These are phyloP conservation scores for Chlorella sp. DNA, from an alignment of 139 green algal species.

Conservation along the genomic window DNA sequence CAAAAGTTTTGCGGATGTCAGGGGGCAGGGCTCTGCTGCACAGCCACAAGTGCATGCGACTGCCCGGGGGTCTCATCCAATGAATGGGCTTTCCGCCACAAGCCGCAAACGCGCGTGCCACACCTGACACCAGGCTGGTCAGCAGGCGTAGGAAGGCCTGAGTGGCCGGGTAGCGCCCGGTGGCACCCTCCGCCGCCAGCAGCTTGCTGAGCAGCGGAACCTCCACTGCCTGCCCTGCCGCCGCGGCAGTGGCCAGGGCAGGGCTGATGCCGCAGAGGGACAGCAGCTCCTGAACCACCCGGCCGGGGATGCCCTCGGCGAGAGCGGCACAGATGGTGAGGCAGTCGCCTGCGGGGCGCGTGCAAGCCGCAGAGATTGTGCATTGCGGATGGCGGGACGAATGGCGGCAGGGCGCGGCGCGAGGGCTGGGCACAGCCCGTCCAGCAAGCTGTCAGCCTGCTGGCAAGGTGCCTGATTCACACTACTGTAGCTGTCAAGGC, in stretches of 20 bases:
- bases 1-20: too few species aligned
- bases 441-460: too few species aligned
- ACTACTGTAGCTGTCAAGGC: too few species aligned
- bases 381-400: too few species aligned
- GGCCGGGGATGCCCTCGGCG: slow-evolving; percentile 19
- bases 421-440: too few species aligned
- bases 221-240: background rate
- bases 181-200: slow-evolving; percentile 39
- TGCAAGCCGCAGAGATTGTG: too few species aligned
- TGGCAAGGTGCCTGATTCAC: too few species aligned
- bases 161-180: slow-evolving; percentile 56
- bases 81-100: too few species aligned
- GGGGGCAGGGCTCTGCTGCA: too few species aligned
- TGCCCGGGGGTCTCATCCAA: too few species aligned
- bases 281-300: slow-evolving; percentile 48
- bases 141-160: slow-evolving; percentile 48
- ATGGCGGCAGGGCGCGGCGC: too few species aligned
- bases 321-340: slow-evolving; percentile 34
- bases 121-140: slow-evolving; percentile 42
- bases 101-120: background rate
- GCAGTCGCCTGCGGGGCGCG: slow-evolving; percentile 36
- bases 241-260: background rate
- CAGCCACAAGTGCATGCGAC: too few species aligned
- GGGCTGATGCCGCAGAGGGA: slow-evolving; percentile 18
- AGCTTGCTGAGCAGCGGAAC: slow-evolving; percentile 15